Conservation (phyloP, 139 green algal genomes). For the Chlorella vulgaris region DNA sequence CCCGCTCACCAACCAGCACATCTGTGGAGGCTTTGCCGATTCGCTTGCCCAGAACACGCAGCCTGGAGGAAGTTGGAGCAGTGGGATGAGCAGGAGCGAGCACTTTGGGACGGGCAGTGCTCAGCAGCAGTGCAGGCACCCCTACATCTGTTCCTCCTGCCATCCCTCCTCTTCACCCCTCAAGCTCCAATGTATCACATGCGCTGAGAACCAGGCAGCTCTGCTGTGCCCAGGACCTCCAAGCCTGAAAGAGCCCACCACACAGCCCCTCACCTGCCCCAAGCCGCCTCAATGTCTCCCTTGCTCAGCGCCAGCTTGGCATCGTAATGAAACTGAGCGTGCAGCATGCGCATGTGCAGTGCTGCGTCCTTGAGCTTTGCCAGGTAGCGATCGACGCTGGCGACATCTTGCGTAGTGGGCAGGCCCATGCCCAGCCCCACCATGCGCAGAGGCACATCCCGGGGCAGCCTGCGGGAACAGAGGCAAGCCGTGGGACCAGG, state of each 20-base stretch:
- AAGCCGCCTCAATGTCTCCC: slow-evolving; percentile 31
- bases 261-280: slow-evolving; percentile 5
- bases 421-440: slow-evolving; percentile 48
- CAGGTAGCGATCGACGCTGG: slow-evolving; percentile 35
- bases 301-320: slow-evolving; percentile 26
- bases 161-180: too few species aligned
- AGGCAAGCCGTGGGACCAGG: not conserved
- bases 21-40: not conserved
- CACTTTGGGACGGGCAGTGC: too few species aligned
- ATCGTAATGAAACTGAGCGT: slow-evolving; percentile 42
- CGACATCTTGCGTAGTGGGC: slow-evolving; percentile 17
- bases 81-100: not conserved
- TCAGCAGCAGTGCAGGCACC: too few species aligned
- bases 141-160: too few species aligned
- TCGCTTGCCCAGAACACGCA: slow-evolving; percentile 10
- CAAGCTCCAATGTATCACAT: too few species aligned
- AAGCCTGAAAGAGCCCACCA: not conserved
- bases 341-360: slow-evolving; percentile 39
- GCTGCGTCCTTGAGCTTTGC: slow-evolving; percentile 48
- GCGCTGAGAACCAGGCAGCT: too few species aligned
- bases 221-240: too few species aligned
- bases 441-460: slow-evolving; percentile 43
- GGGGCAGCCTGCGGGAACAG: slow-evolving; percentile 36
- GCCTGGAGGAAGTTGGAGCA: not conserved
- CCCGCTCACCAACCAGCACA: not conserved